Percentiles rank a stretch among this genome's conserved stretches.
phyloP scores from a whole-genome alignment of 2,329 filamentous ascomycete genomes.

The Hymenoscyphus fructigenus region DNA sequence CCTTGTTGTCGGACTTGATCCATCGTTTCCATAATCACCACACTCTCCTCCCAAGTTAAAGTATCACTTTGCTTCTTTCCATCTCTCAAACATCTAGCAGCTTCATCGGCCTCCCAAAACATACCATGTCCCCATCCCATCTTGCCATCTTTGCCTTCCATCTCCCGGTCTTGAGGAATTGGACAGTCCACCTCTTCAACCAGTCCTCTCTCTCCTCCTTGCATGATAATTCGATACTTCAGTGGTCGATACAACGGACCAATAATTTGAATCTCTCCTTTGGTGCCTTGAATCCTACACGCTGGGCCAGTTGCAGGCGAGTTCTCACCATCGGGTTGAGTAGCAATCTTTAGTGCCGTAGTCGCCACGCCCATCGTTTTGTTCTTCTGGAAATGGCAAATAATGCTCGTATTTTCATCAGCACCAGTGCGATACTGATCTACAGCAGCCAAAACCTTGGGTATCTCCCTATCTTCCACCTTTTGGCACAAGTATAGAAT shows the following conservation, averaged over 20 bases:
- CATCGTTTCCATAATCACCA: slow-evolving; percentile 70
- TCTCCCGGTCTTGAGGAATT: slow-evolving; percentile 44
- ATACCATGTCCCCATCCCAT: slow-evolving; percentile 56
- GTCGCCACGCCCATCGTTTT: slow-evolving; percentile 62
- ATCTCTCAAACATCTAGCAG: slow-evolving; percentile 60
- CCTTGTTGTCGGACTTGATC: slow-evolving; percentile 66
- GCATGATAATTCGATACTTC: slow-evolving; percentile 51
- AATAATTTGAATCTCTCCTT: slow-evolving; percentile 65
- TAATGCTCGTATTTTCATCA: slow-evolving; percentile 63
- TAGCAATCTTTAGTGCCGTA: slow-evolving; percentile 49
- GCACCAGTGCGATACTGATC: slow-evolving; percentile 59
- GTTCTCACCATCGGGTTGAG: slow-evolving; percentile 47
- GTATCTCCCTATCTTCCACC: slow-evolving; percentile 42
- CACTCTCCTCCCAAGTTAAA: slow-evolving; percentile 60
- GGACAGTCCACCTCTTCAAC: slow-evolving; percentile 36
- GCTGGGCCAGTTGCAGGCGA: slow-evolving; percentile 51
- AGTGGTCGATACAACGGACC: slow-evolving; percentile 58
- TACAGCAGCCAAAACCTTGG: slow-evolving; percentile 56
- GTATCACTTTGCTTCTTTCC: slow-evolving; percentile 60
- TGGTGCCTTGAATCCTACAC: slow-evolving; percentile 63
- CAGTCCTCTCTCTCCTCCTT: slow-evolving; percentile 38
- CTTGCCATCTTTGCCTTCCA: slow-evolving; percentile 17
- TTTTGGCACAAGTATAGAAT: slow-evolving; percentile 67
- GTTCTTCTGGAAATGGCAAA: slow-evolving; percentile 59
- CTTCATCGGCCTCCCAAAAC: slow-evolving; percentile 72